Percentiles rank a stretch among this genome's conserved stretches.
Evolutionary conservation across 1,284 basidiomycete species (phyloP).

Genomic region (Rhodotorula sp.): DNA sequence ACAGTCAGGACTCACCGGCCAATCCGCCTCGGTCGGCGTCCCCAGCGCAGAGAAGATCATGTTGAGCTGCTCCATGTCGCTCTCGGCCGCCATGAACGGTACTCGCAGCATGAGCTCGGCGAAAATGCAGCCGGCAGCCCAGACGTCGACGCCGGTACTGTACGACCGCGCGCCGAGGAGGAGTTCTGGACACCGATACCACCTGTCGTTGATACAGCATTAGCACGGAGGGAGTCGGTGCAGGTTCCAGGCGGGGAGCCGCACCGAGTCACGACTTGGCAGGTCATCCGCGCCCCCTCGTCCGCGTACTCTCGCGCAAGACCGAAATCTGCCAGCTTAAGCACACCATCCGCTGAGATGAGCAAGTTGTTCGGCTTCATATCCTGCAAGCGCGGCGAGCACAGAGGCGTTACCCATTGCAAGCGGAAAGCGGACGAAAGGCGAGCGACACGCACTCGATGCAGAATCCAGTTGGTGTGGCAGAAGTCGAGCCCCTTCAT

Average conservation of each 20-base stretch:
- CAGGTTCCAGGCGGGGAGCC: too few relatives aligned
- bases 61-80: slow-evolving; percentile 93
- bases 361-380: slow-evolving; percentile 98
- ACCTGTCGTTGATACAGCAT: slow-evolving; percentile 55
- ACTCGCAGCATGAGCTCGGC: slow-evolving; percentile 93
- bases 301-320: slow-evolving; percentile 93
- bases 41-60: slow-evolving; percentile 92
- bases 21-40: slow-evolving; percentile 91
- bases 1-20: slow-evolving; percentile 67
- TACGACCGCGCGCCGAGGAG: slow-evolving; percentile 85
- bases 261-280: slow-evolving; percentile 92
- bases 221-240: too few relatives aligned
- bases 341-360: slow-evolving; percentile 81
- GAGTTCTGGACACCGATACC: slow-evolving; percentile 96
- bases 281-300: slow-evolving; percentile 92
- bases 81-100: slow-evolving; percentile 88
- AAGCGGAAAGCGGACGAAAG: background rate
- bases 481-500: slow-evolving; percentile 95
- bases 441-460: slow-evolving; percentile 61
- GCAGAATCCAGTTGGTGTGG: slow-evolving; percentile 88
- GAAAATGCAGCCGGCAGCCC: slow-evolving; percentile 95
- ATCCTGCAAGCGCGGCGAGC: slow-evolving; percentile 62
- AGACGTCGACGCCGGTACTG: slow-evolving; percentile 82
- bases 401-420: background rate
- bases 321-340: slow-evolving; percentile 99